These are phyloP conservation scores for Phytopythium helicoides DNA, from an alignment of 352 stramenopile genomes.

Conservation along the genomic window DNA sequence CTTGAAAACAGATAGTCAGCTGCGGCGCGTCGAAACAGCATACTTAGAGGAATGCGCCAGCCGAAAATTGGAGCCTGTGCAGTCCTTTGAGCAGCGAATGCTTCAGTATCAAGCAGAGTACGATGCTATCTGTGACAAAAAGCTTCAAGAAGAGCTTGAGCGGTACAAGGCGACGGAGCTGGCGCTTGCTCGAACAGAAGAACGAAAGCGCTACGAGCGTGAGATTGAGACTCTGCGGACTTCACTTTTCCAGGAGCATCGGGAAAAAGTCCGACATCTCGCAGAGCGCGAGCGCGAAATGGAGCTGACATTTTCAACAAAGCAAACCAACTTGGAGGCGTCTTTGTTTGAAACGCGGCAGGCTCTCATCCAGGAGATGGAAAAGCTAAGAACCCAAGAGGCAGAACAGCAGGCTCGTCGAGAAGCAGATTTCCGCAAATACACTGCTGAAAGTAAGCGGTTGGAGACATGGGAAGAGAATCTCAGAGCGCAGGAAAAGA, in stretches of 20 bases:
- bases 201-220: conserved; percentile 47
- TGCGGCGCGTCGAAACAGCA: conserved; percentile 59
- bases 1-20: conserved; percentile 43
- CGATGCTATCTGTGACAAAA: conserved; percentile 52
- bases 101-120: conserved; percentile 68
- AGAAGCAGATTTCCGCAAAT: conserved; percentile 41
- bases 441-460: conserved; percentile 42
- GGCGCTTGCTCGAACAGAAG: conserved; percentile 52
- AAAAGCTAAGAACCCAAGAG: conserved; percentile 51
- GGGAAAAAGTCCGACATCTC: conserved; percentile 35
- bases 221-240: conserved; percentile 44
- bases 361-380: conserved; percentile 62
- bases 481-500: conserved; percentile 40
- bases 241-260: conserved; percentile 49
- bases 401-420: conserved; percentile 47
- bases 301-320: conserved; percentile 50
- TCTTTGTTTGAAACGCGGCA: conserved; percentile 68
- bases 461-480: conserved; percentile 48
- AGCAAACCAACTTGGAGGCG: conserved; percentile 51
- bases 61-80: conserved; percentile 30
- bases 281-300: conserved; percentile 59
- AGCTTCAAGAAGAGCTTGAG: conserved; percentile 51
- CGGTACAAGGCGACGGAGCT: conserved; percentile 54
- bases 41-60: conserved; percentile 45
- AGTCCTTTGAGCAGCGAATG: conserved; percentile 60